Evolutionary conservation across 1,284 basidiomycete species (phyloP).

Genomic region (Ustilago xerochloae): DNA sequence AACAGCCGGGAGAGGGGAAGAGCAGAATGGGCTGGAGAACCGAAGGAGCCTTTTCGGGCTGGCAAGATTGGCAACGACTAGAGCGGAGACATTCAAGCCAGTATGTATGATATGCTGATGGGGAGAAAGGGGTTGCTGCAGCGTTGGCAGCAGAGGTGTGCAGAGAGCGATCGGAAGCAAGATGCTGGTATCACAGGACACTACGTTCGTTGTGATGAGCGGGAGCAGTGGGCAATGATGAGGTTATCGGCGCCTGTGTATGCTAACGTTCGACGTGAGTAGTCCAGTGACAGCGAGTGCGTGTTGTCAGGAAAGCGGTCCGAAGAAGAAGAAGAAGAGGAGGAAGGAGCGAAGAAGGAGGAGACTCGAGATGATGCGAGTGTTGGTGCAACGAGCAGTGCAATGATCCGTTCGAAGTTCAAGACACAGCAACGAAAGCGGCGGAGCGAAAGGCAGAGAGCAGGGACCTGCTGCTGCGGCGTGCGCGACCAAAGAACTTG

Average conservation of each 20-base stretch:
- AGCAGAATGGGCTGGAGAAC: neutral
- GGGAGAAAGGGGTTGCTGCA: neutral
- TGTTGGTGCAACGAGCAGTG: neutral
- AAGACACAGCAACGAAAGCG: neutral
- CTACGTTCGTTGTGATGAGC: too few species aligned
- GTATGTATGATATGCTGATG: neutral
- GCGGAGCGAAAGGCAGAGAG: neutral
- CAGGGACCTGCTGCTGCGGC: neutral
- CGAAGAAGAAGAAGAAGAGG: too few species aligned
- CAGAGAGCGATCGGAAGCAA: too few species aligned
- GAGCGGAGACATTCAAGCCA: slow-evolving; percentile 5
- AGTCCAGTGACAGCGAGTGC: neutral
- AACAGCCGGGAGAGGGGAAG: neutral
- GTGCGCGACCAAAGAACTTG: neutral
- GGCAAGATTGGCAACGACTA: neutral
- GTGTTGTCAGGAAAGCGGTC: neutral
- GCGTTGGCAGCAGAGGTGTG: neutral
- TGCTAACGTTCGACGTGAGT: neutral
- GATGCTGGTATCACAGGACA: too few species aligned
- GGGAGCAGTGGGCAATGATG: too few species aligned
- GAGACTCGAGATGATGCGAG: neutral
- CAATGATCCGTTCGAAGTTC: neutral
- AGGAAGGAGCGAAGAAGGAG: too few species aligned
- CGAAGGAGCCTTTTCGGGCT: neutral
- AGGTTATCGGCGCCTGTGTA: too few species aligned